Evolutionary conservation across 2,329 filamentous ascomycete genomes (phyloP).

Genomic region (Beauveria pseudobassiana): DNA sequence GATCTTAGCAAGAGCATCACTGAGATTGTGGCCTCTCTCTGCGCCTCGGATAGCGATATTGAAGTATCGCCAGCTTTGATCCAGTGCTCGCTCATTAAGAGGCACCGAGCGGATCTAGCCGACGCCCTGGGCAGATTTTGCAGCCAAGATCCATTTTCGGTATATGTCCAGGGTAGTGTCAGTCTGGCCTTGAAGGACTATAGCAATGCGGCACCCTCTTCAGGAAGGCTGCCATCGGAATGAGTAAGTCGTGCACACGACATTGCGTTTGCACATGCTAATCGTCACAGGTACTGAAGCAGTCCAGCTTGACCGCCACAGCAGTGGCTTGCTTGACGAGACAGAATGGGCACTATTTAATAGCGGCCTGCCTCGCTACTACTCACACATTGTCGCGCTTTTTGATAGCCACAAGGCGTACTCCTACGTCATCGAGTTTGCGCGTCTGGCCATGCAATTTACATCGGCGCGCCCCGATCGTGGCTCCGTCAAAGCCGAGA

Average conservation of each 20-base stretch:
- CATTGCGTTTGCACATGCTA: constrained; percentile 16
- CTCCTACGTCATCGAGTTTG: constrained; percentile 78
- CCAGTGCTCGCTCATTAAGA: constrained; percentile 54
- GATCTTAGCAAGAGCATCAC: constrained; percentile 54
- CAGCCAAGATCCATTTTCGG: constrained; percentile 54
- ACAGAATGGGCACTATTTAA: constrained; percentile 64
- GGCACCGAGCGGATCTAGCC: constrained; percentile 52
- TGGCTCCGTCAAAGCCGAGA: constrained; percentile 51
- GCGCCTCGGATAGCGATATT: constrained; percentile 56
- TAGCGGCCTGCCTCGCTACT: constrained; percentile 74
- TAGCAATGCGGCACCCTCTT: constrained; percentile 69
- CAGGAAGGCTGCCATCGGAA: constrained; percentile 71
- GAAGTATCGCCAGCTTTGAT: constrained; percentile 54
- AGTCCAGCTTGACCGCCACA: constrained; percentile 44
- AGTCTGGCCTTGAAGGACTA: constrained; percentile 67
- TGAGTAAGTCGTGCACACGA: constrained; percentile 55
- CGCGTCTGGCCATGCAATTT: constrained; percentile 65
- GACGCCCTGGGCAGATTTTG: constrained; percentile 50
- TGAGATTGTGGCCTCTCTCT: constrained; percentile 59
- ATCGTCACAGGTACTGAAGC: constrained; percentile 36
- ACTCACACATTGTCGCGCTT: constrained; percentile 74
- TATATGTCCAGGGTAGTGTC: constrained; percentile 79
- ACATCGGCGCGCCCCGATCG: constrained; percentile 25
- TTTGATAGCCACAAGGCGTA: constrained; percentile 73
- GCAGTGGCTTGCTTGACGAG: constrained; percentile 63